Evolutionary conservation across 306 rosid species (phyloP).

Genomic region (Begonia fuchsioides): DNA sequence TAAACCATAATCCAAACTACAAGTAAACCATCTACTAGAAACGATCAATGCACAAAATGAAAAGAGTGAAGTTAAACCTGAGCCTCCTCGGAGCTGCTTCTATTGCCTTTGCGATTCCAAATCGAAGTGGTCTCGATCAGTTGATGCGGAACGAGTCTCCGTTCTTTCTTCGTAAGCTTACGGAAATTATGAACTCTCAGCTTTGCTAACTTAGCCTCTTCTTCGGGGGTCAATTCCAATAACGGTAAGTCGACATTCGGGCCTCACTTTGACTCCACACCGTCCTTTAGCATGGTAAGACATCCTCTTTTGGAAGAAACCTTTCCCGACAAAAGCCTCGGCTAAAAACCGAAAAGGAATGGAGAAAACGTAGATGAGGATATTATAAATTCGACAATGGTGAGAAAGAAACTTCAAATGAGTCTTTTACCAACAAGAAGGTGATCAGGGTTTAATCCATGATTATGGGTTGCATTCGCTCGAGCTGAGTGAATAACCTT

Average conservation of each 20-base stretch:
- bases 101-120: conserved; percentile 65
- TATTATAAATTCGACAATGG: not conserved
- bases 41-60: no score
- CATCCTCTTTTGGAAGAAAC: conserved; percentile 34
- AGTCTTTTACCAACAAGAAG: conserved; percentile 63
- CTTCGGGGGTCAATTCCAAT: conserved; percentile 73
- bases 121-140: conserved; percentile 73
- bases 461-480: conserved; percentile 89
- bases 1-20: no score
- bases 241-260: conserved; percentile 73
- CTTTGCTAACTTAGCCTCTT: conserved; percentile 79
- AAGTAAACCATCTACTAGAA: no score
- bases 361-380: no score
- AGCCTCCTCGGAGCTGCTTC: not conserved
- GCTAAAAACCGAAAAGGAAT: conserved; percentile 34
- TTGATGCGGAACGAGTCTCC: conserved; percentile 73
- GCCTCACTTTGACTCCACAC: conserved; percentile 32
- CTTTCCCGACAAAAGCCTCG: conserved; percentile 87
- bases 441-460: conserved; percentile 69
- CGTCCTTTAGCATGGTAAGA: conserved; percentile 34
- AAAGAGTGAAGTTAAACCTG: no score
- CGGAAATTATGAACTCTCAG: conserved; percentile 54
- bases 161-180: conserved; percentile 59
- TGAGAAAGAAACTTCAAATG: conserved; percentile 5
- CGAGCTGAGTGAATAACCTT: conserved; percentile 87